Evolutionary conservation across 2,329 filamentous ascomycete species (phyloP).

Genomic region (Madurella fahalii): DNA sequence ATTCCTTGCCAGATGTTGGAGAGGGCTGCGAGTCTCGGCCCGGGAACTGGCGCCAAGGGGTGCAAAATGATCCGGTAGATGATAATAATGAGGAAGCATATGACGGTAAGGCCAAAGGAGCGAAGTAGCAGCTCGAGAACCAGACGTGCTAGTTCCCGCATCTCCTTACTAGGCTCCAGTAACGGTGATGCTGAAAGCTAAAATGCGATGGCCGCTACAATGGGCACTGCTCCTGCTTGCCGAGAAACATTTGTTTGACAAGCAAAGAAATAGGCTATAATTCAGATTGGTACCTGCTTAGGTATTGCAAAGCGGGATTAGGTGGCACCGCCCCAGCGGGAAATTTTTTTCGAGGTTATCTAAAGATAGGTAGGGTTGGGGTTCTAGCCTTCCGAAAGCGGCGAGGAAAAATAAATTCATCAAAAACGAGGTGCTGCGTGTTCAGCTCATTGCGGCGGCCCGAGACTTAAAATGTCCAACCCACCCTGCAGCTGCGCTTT

Average conservation of each 20-base stretch:
- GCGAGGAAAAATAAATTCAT: no score
- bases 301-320: no score
- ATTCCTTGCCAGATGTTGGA: constrained; percentile 47
- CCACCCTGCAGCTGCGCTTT: constrained; percentile 73
- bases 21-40: constrained; percentile 43
- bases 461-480: constrained; percentile 46
- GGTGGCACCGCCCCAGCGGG: no score
- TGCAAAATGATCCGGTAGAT: constrained; percentile 42
- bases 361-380: no score
- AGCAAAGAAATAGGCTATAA: no score
- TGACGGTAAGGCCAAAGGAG: not conserved
- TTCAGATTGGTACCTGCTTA: no score
- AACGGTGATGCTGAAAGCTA: not conserved
- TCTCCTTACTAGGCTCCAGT: not conserved
- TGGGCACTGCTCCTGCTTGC: no score
- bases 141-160: not conserved
- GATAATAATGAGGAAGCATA: not conserved
- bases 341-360: no score
- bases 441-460: constrained; percentile 32
- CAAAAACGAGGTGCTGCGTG: not conserved
- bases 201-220: no score
- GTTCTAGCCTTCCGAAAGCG: not conserved
- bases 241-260: no score
- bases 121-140: not conserved
- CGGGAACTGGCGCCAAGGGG: constrained; percentile 43